Percentiles rank a stretch among this genome's conserved stretches.
phyloP scores from a whole-genome alignment of 2,329 filamentous ascomycete species.

The Diaporthe humulicola region DNA sequence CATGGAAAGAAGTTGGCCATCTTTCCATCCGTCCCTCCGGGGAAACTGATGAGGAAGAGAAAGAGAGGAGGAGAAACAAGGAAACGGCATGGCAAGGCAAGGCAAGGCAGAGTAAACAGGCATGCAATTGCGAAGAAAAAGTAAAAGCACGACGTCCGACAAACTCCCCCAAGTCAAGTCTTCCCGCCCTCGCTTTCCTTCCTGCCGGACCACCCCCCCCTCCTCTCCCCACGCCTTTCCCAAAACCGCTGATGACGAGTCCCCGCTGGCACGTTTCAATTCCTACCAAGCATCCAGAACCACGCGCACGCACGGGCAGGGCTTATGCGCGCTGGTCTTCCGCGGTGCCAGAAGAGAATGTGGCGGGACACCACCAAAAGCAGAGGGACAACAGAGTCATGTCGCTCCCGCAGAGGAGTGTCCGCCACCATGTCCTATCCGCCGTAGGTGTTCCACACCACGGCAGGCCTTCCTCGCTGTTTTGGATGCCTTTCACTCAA shows the following conservation, averaged over 20 bases:
- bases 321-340: not conserved
- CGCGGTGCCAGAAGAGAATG: not conserved
- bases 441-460: not conserved
- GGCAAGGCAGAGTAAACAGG: constrained; percentile 1
- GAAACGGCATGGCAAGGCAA: not conserved
- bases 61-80: not conserved
- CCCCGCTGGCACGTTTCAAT: not conserved
- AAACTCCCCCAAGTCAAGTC: constrained; percentile 5
- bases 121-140: constrained; percentile 20
- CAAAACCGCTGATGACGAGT: not conserved
- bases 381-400: not conserved
- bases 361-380: no score
- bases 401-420: not conserved
- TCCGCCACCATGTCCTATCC: not conserved
- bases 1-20: not conserved
- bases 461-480: not conserved
- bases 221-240: not conserved
- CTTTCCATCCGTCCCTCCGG: constrained; percentile 8
- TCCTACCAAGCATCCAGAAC: not conserved
- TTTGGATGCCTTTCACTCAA: constrained; percentile 5
- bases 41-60: not conserved
- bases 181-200: constrained; percentile 10
- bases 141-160: constrained; percentile 11
- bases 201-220: no score
- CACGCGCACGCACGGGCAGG: not conserved